phyloP scores from a whole-genome alignment of 2,329 filamentous ascomycete species.

The Dryadomyces sulphureus region DNA sequence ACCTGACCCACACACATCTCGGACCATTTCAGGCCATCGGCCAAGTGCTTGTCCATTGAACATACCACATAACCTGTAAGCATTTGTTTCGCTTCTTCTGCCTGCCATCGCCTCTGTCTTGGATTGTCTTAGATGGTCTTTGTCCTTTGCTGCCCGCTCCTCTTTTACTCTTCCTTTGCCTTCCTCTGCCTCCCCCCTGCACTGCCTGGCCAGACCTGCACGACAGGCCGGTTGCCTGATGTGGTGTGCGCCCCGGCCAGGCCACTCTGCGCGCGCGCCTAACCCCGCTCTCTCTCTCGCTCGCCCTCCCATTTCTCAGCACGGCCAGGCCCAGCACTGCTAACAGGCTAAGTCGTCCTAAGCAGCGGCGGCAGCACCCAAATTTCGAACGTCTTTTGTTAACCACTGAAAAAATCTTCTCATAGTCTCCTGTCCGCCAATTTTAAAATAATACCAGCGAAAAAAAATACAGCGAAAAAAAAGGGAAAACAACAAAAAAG shows the following conservation, averaged over 20 bases:
- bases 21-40: too few relatives aligned
- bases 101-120: too few relatives aligned
- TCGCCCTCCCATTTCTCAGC: constrained; percentile 1
- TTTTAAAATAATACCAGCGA: neutral
- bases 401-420: constrained; percentile 9
- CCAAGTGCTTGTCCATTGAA: too few relatives aligned
- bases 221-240: neutral
- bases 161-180: neutral
- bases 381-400: constrained; percentile 11
- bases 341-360: constrained; percentile 7
- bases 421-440: constrained; percentile 5
- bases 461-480: neutral
- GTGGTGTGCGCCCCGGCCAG: neutral
- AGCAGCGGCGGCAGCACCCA: constrained; percentile 1
- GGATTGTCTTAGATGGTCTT: too few relatives aligned
- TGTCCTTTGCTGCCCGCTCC: too few relatives aligned
- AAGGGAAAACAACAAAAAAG: constrained; percentile 2
- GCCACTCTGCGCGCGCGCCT: neutral
- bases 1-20: too few relatives aligned
- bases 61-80: too few relatives aligned
- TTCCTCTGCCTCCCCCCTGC: too few relatives aligned
- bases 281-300: constrained; percentile 12
- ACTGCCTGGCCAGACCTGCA: neutral
- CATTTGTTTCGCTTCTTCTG: too few relatives aligned
- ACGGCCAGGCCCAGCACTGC: neutral